Conservation (phyloP, 1,284 basidiomycete species). For the Cryptococcus sp. region DNA sequence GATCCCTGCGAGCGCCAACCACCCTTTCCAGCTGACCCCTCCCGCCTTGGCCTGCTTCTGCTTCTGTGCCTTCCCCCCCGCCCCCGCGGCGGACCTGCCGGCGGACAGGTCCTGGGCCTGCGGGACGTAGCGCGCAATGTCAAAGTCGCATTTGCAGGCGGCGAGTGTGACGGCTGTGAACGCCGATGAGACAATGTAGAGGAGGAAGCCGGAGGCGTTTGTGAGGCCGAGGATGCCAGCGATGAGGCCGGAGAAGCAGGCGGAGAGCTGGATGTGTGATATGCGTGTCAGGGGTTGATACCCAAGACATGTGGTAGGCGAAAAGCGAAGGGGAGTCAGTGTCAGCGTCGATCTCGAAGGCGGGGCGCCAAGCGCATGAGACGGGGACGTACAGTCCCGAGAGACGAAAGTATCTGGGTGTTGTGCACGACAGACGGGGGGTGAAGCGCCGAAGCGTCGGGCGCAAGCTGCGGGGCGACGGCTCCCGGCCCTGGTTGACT, state of each 20-base stretch:
- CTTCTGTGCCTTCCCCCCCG: conserved; percentile 57
- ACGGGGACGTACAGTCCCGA: conserved; percentile 39
- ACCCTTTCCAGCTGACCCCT: conserved; percentile 31
- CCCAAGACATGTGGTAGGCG: neutral
- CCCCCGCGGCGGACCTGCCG: conserved; percentile 21
- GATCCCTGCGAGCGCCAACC: conserved; percentile 65
- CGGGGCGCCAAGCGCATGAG: neutral
- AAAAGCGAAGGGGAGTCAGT: conserved; percentile 59
- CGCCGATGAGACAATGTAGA: conserved; percentile 67
- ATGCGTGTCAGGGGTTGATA: neutral
- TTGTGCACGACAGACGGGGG: conserved; percentile 70
- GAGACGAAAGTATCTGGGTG: conserved; percentile 54
- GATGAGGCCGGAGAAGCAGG: conserved; percentile 76
- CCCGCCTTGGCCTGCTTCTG: conserved; percentile 55
- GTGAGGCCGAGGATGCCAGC: conserved; percentile 82
- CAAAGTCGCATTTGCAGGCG: conserved; percentile 64
- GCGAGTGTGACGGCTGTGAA: conserved; percentile 64
- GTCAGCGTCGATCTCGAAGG: neutral
- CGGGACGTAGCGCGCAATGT: conserved; percentile 36
- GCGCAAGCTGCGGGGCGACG: conserved; percentile 32
- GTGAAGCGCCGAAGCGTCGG: conserved; percentile 54
- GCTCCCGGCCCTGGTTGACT: neutral
- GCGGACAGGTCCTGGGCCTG: conserved; percentile 26
- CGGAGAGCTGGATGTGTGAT: conserved; percentile 55
- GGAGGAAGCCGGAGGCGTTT: conserved; percentile 72